phyloP scores from a whole-genome alignment of 805 yeast species.

The Kurtzmaniella cleridarum region DNA sequence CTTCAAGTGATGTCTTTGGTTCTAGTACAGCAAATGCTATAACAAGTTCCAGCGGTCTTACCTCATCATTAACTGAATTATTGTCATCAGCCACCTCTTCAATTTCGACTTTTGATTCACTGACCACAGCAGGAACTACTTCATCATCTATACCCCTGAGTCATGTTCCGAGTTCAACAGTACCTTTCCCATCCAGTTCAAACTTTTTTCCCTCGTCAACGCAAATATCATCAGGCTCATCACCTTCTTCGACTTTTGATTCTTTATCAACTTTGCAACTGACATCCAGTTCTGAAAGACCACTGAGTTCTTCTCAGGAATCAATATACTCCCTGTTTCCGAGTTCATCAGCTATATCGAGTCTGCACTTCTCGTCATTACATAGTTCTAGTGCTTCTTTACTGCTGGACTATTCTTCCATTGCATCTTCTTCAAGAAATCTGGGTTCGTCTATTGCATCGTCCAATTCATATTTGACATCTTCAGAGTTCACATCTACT shows the following conservation, averaged over 20 bases:
- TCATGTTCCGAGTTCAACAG: neutral
- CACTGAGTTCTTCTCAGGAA: no score
- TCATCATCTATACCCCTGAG: neutral
- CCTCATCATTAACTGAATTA: neutral
- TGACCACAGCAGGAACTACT: neutral
- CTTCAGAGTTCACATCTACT: conserved; percentile 1
- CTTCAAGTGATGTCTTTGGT: no score
- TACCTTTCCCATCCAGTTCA: neutral
- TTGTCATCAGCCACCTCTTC: neutral
- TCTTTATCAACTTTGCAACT: no score
- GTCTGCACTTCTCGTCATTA: no score
- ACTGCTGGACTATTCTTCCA: neutral
- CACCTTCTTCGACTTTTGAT: no score
- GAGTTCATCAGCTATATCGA: neutral
- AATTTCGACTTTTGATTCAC: neutral
- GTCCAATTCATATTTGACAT: conserved; percentile 1
- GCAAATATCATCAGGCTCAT: neutral
- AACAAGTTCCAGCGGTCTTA: no score
- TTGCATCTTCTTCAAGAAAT: conserved; percentile 1
- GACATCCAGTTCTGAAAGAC: no score
- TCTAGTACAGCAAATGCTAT: no score
- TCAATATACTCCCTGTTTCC: no score
- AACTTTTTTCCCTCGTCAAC: neutral
- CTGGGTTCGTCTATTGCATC: conserved; percentile 5
- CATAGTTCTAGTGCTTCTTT: no score